These are phyloP conservation scores for Phytophthora melonis DNA, from an alignment of 352 stramenopile genomes.

Conservation along the genomic window DNA sequence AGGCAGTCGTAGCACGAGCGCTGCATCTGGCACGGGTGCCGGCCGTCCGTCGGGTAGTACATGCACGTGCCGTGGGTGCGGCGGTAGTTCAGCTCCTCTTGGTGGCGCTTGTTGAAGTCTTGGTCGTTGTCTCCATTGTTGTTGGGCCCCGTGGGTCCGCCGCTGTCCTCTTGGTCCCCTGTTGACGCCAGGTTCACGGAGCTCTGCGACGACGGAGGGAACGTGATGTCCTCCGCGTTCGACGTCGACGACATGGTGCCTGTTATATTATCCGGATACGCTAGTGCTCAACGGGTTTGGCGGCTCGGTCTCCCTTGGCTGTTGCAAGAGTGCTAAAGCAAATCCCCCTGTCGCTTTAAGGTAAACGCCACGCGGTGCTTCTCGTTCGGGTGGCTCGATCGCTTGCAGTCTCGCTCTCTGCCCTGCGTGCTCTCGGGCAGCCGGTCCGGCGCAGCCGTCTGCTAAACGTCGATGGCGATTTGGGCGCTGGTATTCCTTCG, in stretches of 20 bases:
- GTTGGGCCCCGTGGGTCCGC: conserved; percentile 3
- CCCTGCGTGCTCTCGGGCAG: neutral
- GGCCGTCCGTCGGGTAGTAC: conserved; percentile 51
- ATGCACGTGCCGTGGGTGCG: conserved; percentile 49
- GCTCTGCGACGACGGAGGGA: conserved; percentile 18
- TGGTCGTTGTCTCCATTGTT: conserved; percentile 3
- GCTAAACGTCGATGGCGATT: neutral
- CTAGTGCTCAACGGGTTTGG: too few species aligned
- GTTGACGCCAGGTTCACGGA: conserved; percentile 21
- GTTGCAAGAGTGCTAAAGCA: conserved; percentile 2
- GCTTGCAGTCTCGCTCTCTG: conserved; percentile 15
- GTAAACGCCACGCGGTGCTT: neutral
- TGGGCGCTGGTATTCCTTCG: neutral
- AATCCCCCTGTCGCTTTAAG: conserved; percentile 6
- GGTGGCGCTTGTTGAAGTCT: neutral
- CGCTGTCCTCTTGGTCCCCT: neutral
- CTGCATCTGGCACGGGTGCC: conserved; percentile 48
- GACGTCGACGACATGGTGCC: conserved; percentile 38
- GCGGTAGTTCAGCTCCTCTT: conserved; percentile 22
- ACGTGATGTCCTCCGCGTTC: conserved; percentile 38
- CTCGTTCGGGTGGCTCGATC: neutral
- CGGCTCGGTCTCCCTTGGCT: neutral
- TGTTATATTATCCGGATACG: neutral
- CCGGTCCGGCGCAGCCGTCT: neutral
- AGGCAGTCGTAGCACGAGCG: conserved; percentile 64